Base-by-base conservation (phyloP, 2,329 filamentous ascomycete genomes). In the Penicillium occitanis region DNA sequence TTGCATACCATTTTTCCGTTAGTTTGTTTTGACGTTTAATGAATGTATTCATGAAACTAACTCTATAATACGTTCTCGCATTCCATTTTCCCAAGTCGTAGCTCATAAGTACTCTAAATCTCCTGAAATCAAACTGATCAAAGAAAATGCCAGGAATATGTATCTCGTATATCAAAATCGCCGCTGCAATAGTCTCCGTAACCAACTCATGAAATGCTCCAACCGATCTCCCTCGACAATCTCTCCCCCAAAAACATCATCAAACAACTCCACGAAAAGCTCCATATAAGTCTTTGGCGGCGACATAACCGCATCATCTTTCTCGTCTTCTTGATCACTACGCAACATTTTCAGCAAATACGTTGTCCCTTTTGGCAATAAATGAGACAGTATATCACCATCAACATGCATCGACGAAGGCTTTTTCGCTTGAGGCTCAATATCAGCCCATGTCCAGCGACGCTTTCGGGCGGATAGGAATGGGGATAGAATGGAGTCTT, bases 341-440 rank as follows among this genome's bases (percentile, higher is more conserved):
- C 65, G 66, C 37, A 82, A 71, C 68, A 80, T 68, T 1, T 69
- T 48, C 44, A 72, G 69, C 42, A 81, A 70, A 64, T 73, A 71
- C 2, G 68, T 66, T 0, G 71, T 76, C 37, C 80, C 79, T 19
- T 74, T 78, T 19, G 84, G 78, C 11, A 88, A 69, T 66, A 88
- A 85, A 6, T 83, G 81, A 67, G 80, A 78, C 50, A 92, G 75
- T 42, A 91, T 79, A 70, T 91, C 88, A 0, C 90, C 90, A 68
- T 92, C 83, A 2, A 92, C 81, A 65, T 91, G 89, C 83, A 87
- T 87, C 66, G 80, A 81, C 28, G 77, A 72, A 44, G 81, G 81
- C 1, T 80, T 80, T 10, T 77, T 75, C 14, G 17, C 51, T 28
- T 75, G 74, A 7, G 83, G 81, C 67, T 85, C 82, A 48, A 72